phyloP scores from a whole-genome alignment of 805 yeast genomes.

The Scheffersomyces ergatensis region DNA sequence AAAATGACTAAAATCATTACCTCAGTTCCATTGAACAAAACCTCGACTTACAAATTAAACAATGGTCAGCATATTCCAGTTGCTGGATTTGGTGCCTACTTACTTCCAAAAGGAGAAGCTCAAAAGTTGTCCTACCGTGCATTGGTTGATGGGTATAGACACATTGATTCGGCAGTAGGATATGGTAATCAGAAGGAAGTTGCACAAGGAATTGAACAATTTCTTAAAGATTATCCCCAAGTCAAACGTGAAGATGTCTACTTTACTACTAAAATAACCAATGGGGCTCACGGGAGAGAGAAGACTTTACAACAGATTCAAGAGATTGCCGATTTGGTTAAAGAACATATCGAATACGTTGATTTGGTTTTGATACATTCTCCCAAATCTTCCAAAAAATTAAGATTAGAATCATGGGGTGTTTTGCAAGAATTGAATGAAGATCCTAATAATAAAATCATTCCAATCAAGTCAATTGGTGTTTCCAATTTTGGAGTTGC shows the following conservation, averaged over 20 bases:
- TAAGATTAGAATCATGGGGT: slow-evolving; percentile 61
- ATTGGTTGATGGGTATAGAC: slow-evolving; percentile 66
- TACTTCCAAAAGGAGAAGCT: slow-evolving; percentile 37
- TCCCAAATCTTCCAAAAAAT: slow-evolving; percentile 39
- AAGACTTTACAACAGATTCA: slow-evolving; percentile 26
- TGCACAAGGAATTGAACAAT: slow-evolving; percentile 55
- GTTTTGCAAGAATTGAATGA: slow-evolving; percentile 71
- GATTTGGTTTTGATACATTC: slow-evolving; percentile 49
- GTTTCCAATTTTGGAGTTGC: slow-evolving; percentile 69
- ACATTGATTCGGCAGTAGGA: slow-evolving; percentile 66
- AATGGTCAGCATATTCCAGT: slow-evolving; percentile 58
- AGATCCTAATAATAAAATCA: slow-evolving; percentile 38
- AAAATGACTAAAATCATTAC: slow-evolving; percentile 25
- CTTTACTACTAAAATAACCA: slow-evolving; percentile 35
- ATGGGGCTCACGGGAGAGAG: slow-evolving; percentile 34
- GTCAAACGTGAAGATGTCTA: slow-evolving; percentile 30
- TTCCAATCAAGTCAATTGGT: slow-evolving; percentile 65
- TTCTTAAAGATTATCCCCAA: slow-evolving; percentile 44
- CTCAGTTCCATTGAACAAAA: slow-evolving; percentile 30
- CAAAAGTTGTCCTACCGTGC: slow-evolving; percentile 52
- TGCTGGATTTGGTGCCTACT: slow-evolving; percentile 56
- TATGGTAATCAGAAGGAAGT: slow-evolving; percentile 68
- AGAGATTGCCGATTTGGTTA: slow-evolving; percentile 28
- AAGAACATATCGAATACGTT: slow-evolving; percentile 31
- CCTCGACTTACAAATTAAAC: slow-evolving; percentile 41